A percentile compares a stretch with the other conserved stretches of the same genome.
Conservation (phyloP, 129 eudicot species). For the Tagetes erecta region DNA sequence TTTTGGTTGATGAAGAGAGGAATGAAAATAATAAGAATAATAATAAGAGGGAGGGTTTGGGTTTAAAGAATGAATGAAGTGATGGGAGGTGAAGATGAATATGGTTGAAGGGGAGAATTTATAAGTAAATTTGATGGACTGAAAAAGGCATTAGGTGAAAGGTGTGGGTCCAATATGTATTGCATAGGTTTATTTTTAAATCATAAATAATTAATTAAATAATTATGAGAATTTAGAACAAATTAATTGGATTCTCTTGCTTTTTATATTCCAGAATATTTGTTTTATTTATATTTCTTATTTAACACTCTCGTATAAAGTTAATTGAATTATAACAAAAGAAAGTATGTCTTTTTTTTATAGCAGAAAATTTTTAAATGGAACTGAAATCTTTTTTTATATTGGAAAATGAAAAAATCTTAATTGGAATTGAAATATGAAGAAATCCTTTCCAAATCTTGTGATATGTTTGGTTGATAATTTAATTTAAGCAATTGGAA, state of each 20-base stretch:
- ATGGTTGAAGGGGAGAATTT: slow-evolving; percentile 40
- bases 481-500: too few species aligned
- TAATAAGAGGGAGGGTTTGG: too few species aligned
- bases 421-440: too few species aligned
- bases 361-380: too few species aligned
- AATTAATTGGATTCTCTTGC: slow-evolving; percentile 33
- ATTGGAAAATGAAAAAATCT: too few species aligned
- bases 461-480: too few species aligned
- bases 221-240: slow-evolving; percentile 16
- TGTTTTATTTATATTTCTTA: background rate
- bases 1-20: background rate
- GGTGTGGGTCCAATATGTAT: slow-evolving; percentile 19
- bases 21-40: too few species aligned
- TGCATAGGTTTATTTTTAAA: background rate
- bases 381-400: too few species aligned
- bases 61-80: background rate
- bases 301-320: background rate
- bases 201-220: background rate
- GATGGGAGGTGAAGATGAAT: slow-evolving; percentile 2
- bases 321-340: too few species aligned
- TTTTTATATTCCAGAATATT: slow-evolving; percentile 12
- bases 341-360: too few species aligned
- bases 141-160: slow-evolving; percentile 32
- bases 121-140: slow-evolving; percentile 41
- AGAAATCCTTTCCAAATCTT: too few species aligned